Evolutionary conservation across 371 early-diverging fungal genomes (phyloP), one percentile per base, ranked within the genome.

Genomic region (Blakeslea trispora): DNA sequence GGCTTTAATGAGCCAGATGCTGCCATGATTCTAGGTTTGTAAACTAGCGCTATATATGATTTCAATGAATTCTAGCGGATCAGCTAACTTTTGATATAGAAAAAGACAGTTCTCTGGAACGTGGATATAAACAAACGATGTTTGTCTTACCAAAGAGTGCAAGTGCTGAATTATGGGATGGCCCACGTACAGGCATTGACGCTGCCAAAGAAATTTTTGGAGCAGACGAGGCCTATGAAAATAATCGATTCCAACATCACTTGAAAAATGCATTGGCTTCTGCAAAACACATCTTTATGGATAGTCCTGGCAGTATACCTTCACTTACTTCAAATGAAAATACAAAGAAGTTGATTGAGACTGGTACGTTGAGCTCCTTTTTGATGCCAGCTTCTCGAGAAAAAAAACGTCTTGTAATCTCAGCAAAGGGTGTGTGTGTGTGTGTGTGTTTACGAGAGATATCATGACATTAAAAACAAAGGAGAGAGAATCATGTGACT

Each of bases 1-100:
- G 96, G 97, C 24, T 92, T 94, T 66, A 90, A 94, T 72, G 95
- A 96, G 70, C 97, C 96, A 0, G 91, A 95, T 61, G 81, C 91
- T 1, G 88, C 87, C 9, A 63, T 85, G 53, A 72, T 94, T n/a
- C 63, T 95, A 47, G 87, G 91, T 89, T 81, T 48, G 55, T 45
- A 13, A 31, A 17, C 19, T 13, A 32, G 39, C 41, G 8, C 1
- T n/a, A 31, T 4, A 34, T 32, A 19, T 31, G n/a, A n/a, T 24
- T 4, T 31, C 19, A 9, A 41, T 49, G 45, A 31, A n/a, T 18
- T 1, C 37, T 17, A 41, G 5, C 19, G 3, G 19, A 22, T 15
- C 23, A 7, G 7, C 28, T 28, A 7, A 7, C 7, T 7, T 42
- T 32, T n/a, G 23, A 32, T 46, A 21, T 50, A 89, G 85, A 89